These are phyloP conservation scores for Abrus precatorius DNA, from an alignment of 306 rosid species.

Conservation along the genomic window DNA sequence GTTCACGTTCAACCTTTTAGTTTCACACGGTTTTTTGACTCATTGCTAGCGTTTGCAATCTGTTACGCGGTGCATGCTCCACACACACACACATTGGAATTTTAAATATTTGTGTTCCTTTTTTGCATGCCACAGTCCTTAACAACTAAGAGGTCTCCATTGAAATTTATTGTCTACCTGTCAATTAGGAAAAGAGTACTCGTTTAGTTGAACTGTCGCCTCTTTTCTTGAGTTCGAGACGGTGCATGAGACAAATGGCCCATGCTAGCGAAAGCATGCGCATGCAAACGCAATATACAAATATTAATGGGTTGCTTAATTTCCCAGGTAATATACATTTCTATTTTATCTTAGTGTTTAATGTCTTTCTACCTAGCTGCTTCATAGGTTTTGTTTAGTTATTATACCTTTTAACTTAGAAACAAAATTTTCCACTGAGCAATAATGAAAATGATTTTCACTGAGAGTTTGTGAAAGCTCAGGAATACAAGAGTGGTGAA, in stretches of 20 bases:
- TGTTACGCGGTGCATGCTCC: constrained; percentile 38
- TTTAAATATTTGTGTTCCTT: background rate
- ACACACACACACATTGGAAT: background rate
- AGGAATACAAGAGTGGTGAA: background rate
- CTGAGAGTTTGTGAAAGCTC: background rate
- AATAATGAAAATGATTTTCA: too few relatives aligned
- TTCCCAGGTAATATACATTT: background rate
- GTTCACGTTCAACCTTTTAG: constrained; percentile 26
- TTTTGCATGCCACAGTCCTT: constrained; percentile 19
- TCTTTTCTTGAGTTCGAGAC: constrained; percentile 27
- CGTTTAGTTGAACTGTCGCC: constrained; percentile 40
- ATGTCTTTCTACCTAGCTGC: background rate
- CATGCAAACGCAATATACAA: background rate
- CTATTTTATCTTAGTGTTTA: background rate
- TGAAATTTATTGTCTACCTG: constrained; percentile 33
- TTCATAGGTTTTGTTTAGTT: background rate
- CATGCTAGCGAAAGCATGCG: background rate
- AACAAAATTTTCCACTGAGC: background rate
- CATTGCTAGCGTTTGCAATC: constrained; percentile 38
- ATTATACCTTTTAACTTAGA: background rate
- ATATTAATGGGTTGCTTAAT: background rate
- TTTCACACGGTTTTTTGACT: constrained; percentile 54
- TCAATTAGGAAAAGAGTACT: background rate
- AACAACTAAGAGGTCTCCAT: constrained; percentile 5
- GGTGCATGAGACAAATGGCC: constrained; percentile 40